phyloP scores from a whole-genome alignment of 257 asterid species.

The Perilla frutescens region DNA sequence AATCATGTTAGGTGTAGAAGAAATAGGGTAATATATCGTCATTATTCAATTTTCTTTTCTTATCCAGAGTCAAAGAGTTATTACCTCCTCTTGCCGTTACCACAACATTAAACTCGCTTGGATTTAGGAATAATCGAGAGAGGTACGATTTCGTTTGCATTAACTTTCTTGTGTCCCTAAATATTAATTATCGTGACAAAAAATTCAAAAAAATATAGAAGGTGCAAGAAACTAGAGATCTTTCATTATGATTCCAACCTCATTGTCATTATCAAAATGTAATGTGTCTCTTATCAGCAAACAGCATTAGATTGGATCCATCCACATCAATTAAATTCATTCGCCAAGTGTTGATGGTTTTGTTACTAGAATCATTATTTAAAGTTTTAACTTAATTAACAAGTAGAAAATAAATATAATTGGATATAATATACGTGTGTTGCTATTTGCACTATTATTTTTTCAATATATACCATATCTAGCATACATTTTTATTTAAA shows the following conservation, averaged over 20 bases:
- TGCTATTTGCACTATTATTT: no score
- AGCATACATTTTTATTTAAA: no score
- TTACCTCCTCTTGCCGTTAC: not conserved
- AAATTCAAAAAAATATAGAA: slow-evolving; percentile 6
- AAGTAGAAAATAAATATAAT: no score
- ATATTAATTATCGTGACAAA: not conserved
- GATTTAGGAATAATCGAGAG: slow-evolving; percentile 24
- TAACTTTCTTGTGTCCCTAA: not conserved
- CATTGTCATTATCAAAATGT: not conserved
- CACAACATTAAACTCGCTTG: not conserved
- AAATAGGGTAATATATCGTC: not conserved
- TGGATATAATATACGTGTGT: no score
- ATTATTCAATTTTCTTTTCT: not conserved
- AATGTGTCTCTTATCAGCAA: not conserved
- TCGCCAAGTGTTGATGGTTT: no score
- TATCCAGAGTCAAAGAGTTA: not conserved
- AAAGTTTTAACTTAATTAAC: no score
- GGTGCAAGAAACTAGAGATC: slow-evolving; percentile 29
- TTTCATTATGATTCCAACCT: not conserved
- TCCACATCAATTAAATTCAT: no score
- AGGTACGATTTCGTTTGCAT: not conserved
- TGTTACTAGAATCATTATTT: no score
- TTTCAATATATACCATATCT: no score
- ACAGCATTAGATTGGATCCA: not conserved
- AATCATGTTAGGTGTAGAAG: slow-evolving; percentile 20